phyloP scores from a whole-genome alignment of 106 monocot genomes.

The Hemerocallis citrina region DNA sequence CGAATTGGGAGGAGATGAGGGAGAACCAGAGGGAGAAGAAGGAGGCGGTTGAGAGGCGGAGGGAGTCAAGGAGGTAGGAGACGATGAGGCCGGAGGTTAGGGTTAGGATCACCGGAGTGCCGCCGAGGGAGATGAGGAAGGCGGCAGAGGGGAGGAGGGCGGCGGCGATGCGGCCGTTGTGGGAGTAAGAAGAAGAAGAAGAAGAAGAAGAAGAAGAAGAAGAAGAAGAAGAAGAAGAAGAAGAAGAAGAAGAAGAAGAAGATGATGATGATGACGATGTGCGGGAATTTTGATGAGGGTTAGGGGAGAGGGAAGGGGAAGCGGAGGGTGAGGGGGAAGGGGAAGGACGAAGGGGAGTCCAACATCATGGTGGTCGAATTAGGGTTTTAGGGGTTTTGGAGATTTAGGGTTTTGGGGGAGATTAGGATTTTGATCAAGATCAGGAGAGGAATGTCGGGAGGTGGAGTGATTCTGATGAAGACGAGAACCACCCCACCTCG shows the following conservation, averaged over 20 bases:
- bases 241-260: background rate
- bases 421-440: no score
- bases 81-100: slow-evolving; percentile 60
- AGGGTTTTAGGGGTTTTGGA: slow-evolving; percentile 8
- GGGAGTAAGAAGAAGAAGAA: slow-evolving; percentile 29
- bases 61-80: slow-evolving; percentile 77
- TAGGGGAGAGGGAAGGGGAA: slow-evolving; percentile 17
- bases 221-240: background rate
- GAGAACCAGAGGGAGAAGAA: slow-evolving; percentile 83
- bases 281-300: slow-evolving; percentile 2
- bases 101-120: slow-evolving; percentile 38
- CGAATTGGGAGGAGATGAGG: slow-evolving; percentile 50
- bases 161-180: slow-evolving; percentile 55
- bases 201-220: slow-evolving; percentile 17
- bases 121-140: slow-evolving; percentile 85
- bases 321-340: slow-evolving; percentile 17
- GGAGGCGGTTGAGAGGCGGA: slow-evolving; percentile 41
- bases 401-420: no score
- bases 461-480: no score
- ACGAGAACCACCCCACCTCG: no score
- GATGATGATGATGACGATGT: no score
- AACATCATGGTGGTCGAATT: slow-evolving; percentile 33
- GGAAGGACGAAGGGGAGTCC: slow-evolving; percentile 28
- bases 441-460: no score
- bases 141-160: slow-evolving; percentile 71